Percentiles rank a stretch among this genome's conserved stretches.
These are phyloP conservation scores for Platismatia glauca DNA, from an alignment of 495 filamentous ascomycete genomes.

Conservation along the genomic window DNA sequence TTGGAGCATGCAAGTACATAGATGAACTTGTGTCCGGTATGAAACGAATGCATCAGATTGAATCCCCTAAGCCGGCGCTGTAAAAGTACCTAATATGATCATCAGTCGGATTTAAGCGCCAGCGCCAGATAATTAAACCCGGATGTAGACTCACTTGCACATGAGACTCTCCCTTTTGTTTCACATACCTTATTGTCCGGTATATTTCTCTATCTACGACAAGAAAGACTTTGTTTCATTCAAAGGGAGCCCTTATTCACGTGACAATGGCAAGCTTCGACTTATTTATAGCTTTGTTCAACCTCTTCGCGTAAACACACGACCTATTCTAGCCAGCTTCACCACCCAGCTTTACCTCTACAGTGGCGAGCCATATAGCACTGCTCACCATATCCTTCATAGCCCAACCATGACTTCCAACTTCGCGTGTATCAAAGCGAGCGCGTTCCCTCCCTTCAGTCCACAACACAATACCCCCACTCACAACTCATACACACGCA, in stretches of 20 bases:
- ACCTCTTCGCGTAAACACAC: not conserved
- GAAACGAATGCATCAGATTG: too few species aligned
- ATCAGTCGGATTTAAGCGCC: conserved; percentile 5
- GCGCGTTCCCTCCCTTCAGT: not conserved
- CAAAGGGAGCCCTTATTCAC: not conserved
- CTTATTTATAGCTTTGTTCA: not conserved
- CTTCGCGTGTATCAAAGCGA: not conserved
- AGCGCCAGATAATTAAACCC: not conserved
- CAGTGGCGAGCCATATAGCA: not conserved
- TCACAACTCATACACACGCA: not conserved
- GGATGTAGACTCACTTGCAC: not conserved
- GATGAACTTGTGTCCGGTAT: not conserved
- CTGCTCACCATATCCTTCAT: not conserved
- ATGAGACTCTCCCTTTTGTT: too few species aligned
- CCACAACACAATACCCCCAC: not conserved
- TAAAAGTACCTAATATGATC: too few species aligned
- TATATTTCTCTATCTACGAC: too few species aligned
- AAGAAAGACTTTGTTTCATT: not conserved
- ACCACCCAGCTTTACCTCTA: not conserved
- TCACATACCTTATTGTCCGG: not conserved
- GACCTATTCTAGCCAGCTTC: not conserved
- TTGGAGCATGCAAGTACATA: too few species aligned
- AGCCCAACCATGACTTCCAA: not conserved
- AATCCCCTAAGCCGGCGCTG: too few species aligned
- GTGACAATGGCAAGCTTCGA: not conserved